phyloP scores from a whole-genome alignment of 306 rosid species.

The Glycine soja region DNA sequence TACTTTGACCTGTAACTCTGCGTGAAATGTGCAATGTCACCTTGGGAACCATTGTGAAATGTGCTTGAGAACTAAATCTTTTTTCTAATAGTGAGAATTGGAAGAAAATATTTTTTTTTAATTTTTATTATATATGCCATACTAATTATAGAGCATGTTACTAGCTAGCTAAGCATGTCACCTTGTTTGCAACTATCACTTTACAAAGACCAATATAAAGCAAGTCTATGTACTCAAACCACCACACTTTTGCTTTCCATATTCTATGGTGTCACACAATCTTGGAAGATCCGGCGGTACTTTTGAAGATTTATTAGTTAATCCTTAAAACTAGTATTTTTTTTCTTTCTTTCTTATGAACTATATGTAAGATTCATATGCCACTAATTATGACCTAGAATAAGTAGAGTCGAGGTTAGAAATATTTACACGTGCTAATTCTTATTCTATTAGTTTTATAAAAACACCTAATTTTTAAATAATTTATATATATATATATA shows the following conservation, averaged over 20 bases:
- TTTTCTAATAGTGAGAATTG: too few relatives aligned
- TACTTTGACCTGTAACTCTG: too few relatives aligned
- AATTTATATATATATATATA: too few relatives aligned
- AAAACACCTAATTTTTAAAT: too few relatives aligned
- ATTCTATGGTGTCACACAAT: not conserved
- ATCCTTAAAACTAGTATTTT: not conserved
- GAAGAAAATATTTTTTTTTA: not conserved
- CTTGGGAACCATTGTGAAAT: too few relatives aligned
- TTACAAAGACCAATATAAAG: not conserved
- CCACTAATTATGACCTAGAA: not conserved
- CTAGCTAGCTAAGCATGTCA: not conserved
- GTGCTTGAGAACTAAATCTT: too few relatives aligned
- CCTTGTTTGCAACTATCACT: not conserved
- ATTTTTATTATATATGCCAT: not conserved
- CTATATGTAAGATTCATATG: not conserved
- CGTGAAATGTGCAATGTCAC: too few relatives aligned
- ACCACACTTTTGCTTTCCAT: conserved; percentile 14
- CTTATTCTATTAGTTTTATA: not conserved
- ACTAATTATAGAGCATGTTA: too few relatives aligned
- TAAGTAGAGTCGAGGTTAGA: not conserved
- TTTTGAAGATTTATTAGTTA: conserved; percentile 5
- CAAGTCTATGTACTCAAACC: conserved; percentile 16
- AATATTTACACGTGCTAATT: not conserved
- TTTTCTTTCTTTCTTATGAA: not conserved
- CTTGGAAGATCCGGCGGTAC: not conserved